phyloP scores from a whole-genome alignment of 2,329 filamentous ascomycete genomes.

The Ascochyta clinopodiicola region DNA sequence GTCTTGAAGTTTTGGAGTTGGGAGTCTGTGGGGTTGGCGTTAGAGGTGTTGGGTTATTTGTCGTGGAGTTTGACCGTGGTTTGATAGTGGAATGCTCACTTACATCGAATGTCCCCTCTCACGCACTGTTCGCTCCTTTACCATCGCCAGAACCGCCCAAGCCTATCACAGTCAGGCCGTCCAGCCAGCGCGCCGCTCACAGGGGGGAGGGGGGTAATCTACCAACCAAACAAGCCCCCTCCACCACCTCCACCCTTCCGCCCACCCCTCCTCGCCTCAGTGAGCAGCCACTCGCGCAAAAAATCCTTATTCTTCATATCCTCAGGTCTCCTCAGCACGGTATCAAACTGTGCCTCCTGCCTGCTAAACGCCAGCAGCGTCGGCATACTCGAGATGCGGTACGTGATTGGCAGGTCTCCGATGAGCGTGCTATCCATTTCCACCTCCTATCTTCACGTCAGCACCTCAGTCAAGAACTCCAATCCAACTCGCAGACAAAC shows the following conservation, averaged over 20 bases:
- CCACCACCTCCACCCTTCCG: constrained; percentile 54
- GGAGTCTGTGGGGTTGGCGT: no score
- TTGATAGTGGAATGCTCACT: no score
- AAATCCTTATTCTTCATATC: constrained; percentile 55
- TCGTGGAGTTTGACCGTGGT: no score
- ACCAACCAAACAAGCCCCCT: constrained; percentile 49
- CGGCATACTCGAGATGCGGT: constrained; percentile 56
- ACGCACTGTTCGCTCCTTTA: no score
- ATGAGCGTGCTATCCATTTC: constrained; percentile 56
- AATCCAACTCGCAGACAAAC: no score
- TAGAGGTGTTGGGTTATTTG: no score
- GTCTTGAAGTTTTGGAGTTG: no score
- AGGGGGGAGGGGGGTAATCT: not conserved
- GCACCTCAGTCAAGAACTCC: not conserved
- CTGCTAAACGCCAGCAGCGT: constrained; percentile 59
- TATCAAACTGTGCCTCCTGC: constrained; percentile 57
- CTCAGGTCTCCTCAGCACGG: constrained; percentile 52
- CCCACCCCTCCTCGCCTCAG: constrained; percentile 55
- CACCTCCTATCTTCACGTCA: constrained; percentile 44
- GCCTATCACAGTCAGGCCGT: no score
- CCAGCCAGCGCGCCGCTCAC: no score
- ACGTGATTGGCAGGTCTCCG: constrained; percentile 51
- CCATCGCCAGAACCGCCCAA: no score
- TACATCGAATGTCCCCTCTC: no score
- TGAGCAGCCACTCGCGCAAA: constrained; percentile 56